Base-by-base conservation (phyloP, 768 basidiomycete species). In the Gymnopilus junonius region DNA sequence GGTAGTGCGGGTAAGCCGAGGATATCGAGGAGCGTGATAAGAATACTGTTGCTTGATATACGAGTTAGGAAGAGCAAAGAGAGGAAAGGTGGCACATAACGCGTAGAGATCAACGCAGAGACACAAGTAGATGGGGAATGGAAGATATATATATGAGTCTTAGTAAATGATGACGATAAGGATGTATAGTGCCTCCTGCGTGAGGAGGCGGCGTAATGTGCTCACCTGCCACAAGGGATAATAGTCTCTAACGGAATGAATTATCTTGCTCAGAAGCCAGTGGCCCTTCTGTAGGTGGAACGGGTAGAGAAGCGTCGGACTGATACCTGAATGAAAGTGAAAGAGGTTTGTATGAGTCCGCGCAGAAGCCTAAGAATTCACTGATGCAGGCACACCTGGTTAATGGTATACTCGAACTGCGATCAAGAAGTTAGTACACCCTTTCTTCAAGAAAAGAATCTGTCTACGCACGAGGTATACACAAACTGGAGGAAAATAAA, bases 181-280 rank as follows among this genome's bases (percentile, higher is more conserved):
- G 27, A 51, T 31, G 29, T 6, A 17, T 5, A 29, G 8, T 29
- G 17, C 27, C 48, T 29, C 17, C 2, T n/a, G 17, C 48, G n/a
- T n/a, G n/a, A 32, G 48, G 46, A 27, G 25, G 48, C 29, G 29
- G n/a, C 48, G 12, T 4, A 51, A 51, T 27, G 10, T n/a, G 60
- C 66, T 29, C 64, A 90, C 92, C 88, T 94, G 93, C 93, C 95
- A 97, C 40, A 97, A 84, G 1, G 95, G 95, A 76, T 98, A 98
- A 73, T 95, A 99, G 71, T 98, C 97, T 37, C 94, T 84, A 20
- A 95, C 82, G 1, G 87, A 88, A 69, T 92, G 87, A 60, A 99
- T 93, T 62, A 98, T 83, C 71, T 83, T 86, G 71, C 88, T 86
- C 54, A 97, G 80, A 12, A 94, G 54, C 58, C 86, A 83, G 63